Conservation (phyloP, 164 flowering plant species). For the Tetracentron sinense region DNA sequence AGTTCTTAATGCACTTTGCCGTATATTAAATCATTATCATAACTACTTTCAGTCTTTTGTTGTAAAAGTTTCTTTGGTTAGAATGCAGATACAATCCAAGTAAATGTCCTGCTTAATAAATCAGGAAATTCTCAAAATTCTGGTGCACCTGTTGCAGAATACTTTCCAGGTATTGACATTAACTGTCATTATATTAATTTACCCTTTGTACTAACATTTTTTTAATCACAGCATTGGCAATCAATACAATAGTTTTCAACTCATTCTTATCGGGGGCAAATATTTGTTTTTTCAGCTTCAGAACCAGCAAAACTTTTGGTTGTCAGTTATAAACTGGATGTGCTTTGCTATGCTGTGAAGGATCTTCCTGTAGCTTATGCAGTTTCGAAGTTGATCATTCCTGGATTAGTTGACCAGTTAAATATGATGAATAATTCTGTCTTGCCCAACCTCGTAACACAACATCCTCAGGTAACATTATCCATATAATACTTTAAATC, state of each 20-base stretch:
- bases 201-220: not conserved
- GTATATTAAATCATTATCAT: not conserved
- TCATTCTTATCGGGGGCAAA: slow-evolving; percentile 3
- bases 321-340: slow-evolving; percentile 58
- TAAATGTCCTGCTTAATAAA: slow-evolving; percentile 48
- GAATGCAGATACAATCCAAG: slow-evolving; percentile 78
- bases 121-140: slow-evolving; percentile 39
- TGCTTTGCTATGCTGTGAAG: slow-evolving; percentile 68
- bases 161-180: slow-evolving; percentile 61
- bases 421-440: slow-evolving; percentile 42
- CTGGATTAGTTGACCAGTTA: slow-evolving; percentile 70
- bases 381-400: slow-evolving; percentile 66
- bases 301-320: slow-evolving; percentile 51
- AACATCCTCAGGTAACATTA: slow-evolving; percentile 58
- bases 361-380: slow-evolving; percentile 51
- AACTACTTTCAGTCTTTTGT: not conserved
- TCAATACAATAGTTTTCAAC: not conserved
- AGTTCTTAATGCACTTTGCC: too few relatives aligned
- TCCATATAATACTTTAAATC: not conserved
- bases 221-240: not conserved
- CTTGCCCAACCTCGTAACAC: slow-evolving; percentile 44
- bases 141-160: slow-evolving; percentile 66
- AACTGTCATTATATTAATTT: too few relatives aligned
- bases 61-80: slow-evolving; percentile 39
- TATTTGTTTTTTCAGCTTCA: slow-evolving; percentile 41